Percentiles rank a stretch among this genome's conserved stretches.
These are phyloP conservation scores for Crithidia sp. DNA, from an alignment of 208 protist genomes.

Conservation along the genomic window DNA sequence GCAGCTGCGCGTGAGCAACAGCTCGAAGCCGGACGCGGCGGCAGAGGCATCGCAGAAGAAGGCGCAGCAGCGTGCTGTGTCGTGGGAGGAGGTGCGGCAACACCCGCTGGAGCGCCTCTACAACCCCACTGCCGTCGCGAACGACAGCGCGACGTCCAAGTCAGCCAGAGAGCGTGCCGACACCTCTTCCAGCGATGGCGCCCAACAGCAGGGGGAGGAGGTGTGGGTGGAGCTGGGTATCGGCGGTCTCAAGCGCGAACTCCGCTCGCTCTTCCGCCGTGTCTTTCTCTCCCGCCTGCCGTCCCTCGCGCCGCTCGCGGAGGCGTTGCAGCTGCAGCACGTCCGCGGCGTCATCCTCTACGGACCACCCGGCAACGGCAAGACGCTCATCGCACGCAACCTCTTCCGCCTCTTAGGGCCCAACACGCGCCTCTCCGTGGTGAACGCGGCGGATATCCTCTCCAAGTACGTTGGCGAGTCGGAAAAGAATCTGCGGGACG, in stretches of 20 bases:
- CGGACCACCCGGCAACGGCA: conserved; percentile 99
- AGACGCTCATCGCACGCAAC: conserved; percentile 99
- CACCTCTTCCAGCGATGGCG: too few species aligned
- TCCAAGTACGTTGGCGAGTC: conserved; percentile 99
- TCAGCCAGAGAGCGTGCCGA: too few species aligned
- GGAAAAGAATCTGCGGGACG: conserved; percentile 98
- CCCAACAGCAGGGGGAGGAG: conserved; percentile 21
- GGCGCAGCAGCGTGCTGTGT: conserved; percentile 9
- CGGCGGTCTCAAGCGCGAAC: conserved; percentile 95
- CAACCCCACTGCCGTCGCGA: conserved; percentile 4
- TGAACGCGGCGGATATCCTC: conserved; percentile 98
- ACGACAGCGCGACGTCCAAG: not conserved
- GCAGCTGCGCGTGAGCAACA: conserved; percentile 46
- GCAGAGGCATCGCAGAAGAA: conserved; percentile 3
- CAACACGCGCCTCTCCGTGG: conserved; percentile 73
- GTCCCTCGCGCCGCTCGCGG: conserved; percentile 60
- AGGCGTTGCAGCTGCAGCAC: conserved; percentile 94
- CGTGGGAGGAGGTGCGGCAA: conserved; percentile 23
- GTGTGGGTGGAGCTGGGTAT: conserved; percentile 90
- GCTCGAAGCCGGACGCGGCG: not conserved
- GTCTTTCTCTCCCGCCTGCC: conserved; percentile 98
- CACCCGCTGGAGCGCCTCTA: conserved; percentile 69
- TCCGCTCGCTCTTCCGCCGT: conserved; percentile 97
- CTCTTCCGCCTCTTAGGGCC: conserved; percentile 97
- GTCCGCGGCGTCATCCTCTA: conserved; percentile 98